Base-by-base conservation (phyloP, 495 filamentous ascomycete genomes). In the Hypomontagnella submonticulosa region DNA sequence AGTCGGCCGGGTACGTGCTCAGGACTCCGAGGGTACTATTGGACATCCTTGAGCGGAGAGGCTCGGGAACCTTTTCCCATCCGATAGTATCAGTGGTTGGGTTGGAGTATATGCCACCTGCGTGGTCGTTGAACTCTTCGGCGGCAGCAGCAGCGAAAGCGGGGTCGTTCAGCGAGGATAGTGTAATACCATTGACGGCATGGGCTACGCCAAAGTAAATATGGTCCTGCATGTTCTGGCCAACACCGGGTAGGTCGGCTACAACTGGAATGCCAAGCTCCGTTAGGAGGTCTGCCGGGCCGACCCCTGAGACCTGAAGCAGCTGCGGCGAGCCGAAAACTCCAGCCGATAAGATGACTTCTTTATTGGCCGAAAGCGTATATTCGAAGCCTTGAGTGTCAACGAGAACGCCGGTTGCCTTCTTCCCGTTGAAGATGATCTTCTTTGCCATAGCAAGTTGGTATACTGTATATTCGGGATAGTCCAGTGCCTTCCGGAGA, bases 241-340 rank as follows among this genome's bases (percentile, higher is more conserved):
- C 83, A 11, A 85, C 80, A 42, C 83, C 79, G 0, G 80, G 74
- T n/a, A 68, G 66, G 53, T 84, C 60, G 9, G 69, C 63, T 16
- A 85, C 44, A 16, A 82, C 71, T 4, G 73, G 72, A 33, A 86
- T 82, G 10, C 69, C 67, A 30, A 72, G 69, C 41, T 67, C 18
- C 20, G 78, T 44, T 0, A 86, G 67, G 6, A 73, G 73, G 0
- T 57, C 63, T 19, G 60, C 64, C 0, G 78, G 81, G 0, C 84
- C 84, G 42, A 85, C 71, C 0, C 82, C 82, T n/a, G 82, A 85
- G n/a, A 84, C 72, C 70, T 84, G 81, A 12, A 85, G 71, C 4
- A 86, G 66, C 47, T 85, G 82, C 0, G 83, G 83, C n/a, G 80
- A 77, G 20, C 80, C 73, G 42, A 85, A 74, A 4, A 71, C 73